Percentiles rank a stretch among this genome's conserved stretches.
phyloP scores from a whole-genome alignment of 2,329 filamentous ascomycete genomes.

The Bipolaris victoriae region DNA sequence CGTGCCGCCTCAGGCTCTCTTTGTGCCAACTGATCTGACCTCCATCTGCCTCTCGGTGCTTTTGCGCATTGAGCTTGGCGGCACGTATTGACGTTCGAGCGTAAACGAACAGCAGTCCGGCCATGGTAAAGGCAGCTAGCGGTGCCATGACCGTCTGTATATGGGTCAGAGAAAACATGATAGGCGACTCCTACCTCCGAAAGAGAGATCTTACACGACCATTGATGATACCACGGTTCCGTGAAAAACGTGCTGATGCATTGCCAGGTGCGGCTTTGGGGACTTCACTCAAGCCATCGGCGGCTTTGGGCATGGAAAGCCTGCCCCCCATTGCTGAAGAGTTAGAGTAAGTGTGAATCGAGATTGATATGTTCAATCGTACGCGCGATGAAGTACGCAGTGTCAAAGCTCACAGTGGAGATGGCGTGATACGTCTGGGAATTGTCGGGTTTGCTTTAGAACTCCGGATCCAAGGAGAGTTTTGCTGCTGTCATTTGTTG shows the following conservation, averaged over 20 bases:
- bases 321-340: conserved; percentile 52
- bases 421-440: conserved; percentile 12
- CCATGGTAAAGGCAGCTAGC: conserved; percentile 69
- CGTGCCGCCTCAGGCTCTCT: conserved; percentile 61
- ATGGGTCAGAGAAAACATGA: conserved; percentile 11
- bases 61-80: conserved; percentile 69
- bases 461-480: conserved; percentile 6
- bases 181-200: not conserved
- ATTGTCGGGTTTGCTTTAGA: conserved; percentile 3
- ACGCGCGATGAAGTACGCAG: not conserved
- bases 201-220: conserved; percentile 33
- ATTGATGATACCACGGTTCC: conserved; percentile 45
- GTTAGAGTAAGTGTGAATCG: not conserved
- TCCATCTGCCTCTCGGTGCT: conserved; percentile 63
- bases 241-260: conserved; percentile 37
- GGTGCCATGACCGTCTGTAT: conserved; percentile 62
- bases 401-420: conserved; percentile 2
- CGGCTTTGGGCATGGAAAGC: conserved; percentile 52
- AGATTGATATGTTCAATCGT: not conserved
- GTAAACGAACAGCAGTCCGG: conserved; percentile 65
- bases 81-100: conserved; percentile 68
- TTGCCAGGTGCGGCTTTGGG: conserved; percentile 46
- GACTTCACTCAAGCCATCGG: conserved; percentile 52
- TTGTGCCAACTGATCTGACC: conserved; percentile 62
- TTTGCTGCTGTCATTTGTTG: conserved; percentile 12